Percentiles rank a stretch among this genome's conserved stretches.
Evolutionary conservation across 176 grass and related monocot species (phyloP).

Genomic region (Metroxylon sagu): DNA sequence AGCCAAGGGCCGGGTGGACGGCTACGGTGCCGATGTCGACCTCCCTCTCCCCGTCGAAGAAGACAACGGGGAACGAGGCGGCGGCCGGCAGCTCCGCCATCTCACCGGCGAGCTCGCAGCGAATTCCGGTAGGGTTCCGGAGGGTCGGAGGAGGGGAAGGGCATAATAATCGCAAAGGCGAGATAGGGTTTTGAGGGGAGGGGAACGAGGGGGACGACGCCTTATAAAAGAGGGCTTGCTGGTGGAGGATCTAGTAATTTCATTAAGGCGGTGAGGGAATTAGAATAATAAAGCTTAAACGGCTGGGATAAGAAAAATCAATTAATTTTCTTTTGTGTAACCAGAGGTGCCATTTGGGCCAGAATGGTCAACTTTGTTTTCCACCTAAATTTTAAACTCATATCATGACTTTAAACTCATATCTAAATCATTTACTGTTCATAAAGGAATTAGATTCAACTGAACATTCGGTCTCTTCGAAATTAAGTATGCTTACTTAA

Average conservation of each 20-base stretch:
- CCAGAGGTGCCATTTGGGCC: too few relatives aligned
- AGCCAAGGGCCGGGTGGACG: slow-evolving; percentile 30
- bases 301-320: too few relatives aligned
- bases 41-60: slow-evolving; percentile 53
- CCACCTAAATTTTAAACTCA: too few relatives aligned
- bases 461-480: too few relatives aligned
- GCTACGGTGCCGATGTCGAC: slow-evolving; percentile 54
- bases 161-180: not conserved
- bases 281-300: too few relatives aligned
- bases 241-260: slow-evolving; percentile 5
- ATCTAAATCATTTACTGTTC: too few relatives aligned
- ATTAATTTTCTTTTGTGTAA: too few relatives aligned
- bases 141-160: not conserved
- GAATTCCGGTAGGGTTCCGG: not conserved
- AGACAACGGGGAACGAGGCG: slow-evolving; percentile 36
- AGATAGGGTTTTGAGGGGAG: not conserved
- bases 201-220: not conserved
- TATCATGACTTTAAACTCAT: too few relatives aligned
- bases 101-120: not conserved
- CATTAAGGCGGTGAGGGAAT: slow-evolving; percentile 6
- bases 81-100: slow-evolving; percentile 21
- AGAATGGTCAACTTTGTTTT: too few relatives aligned
- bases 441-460: too few relatives aligned
- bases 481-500: too few relatives aligned
- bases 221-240: slow-evolving; percentile 19